These are phyloP conservation scores for Microsporum canis DNA, from an alignment of 2,329 filamentous ascomycete species.

Conservation along the genomic window DNA sequence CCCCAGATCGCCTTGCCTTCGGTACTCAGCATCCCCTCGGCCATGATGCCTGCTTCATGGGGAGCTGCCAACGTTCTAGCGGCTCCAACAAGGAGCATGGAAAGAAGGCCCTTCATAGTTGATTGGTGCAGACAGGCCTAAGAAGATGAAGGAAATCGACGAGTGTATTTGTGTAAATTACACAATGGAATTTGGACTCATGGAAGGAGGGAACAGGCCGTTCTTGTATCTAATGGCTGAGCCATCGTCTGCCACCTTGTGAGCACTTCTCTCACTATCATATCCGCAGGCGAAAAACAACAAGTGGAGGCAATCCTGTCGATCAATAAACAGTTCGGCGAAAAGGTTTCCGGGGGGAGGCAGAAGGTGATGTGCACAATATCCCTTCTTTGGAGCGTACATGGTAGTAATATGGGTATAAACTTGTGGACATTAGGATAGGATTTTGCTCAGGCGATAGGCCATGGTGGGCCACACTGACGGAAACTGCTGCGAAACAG, in stretches of 20 bases:
- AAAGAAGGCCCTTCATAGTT: slow-evolving; percentile 10
- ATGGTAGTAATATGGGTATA: no score
- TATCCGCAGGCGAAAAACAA: background rate
- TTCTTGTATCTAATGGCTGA: background rate
- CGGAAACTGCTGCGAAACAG: background rate
- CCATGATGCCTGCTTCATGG: background rate
- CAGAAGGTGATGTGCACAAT: background rate
- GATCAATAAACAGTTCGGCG: background rate
- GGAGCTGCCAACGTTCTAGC: background rate
- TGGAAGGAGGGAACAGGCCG: background rate
- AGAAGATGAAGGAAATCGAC: background rate
- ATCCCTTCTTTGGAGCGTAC: background rate
- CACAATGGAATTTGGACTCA: background rate
- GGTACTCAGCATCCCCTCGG: slow-evolving; percentile 32
- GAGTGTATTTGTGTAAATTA: background rate
- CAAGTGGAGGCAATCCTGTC: background rate
- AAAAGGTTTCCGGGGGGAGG: background rate
- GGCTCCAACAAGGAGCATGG: slow-evolving; percentile 11
- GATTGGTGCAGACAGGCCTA: background rate
- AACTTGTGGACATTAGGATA: no score
- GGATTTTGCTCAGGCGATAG: background rate
- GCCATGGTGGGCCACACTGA: background rate
- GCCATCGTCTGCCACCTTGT: background rate
- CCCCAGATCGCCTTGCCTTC: slow-evolving; percentile 81
- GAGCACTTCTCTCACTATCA: background rate